Evolutionary conservation across 495 filamentous ascomycete species (phyloP), one percentile per base, ranked within the genome.

Genomic region (Penicillium canariense): DNA sequence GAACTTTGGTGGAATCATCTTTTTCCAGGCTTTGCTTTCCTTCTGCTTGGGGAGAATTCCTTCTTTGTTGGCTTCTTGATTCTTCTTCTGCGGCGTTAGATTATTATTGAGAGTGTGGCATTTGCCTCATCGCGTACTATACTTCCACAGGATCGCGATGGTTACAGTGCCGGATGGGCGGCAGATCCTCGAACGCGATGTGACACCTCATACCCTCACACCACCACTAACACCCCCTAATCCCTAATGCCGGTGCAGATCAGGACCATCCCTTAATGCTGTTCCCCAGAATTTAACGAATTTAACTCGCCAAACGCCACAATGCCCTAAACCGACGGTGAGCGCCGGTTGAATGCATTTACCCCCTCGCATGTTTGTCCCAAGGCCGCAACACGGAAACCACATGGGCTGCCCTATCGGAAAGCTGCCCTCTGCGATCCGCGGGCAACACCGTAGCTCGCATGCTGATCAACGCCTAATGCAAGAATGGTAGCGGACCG

Each of bases 351-450:
- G 36, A 28, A 44, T 46, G 35, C 30, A 30, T 27, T 17, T n/a
- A n/a, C 3, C 36, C 54, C 55, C 61, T 64, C 55, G 52, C 62
- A 54, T 40, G 40, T 49, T 60, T 59, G 50, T 28, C 45, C 18
- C 4, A 28, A 20, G 17, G 12, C n/a, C 17, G 25, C 32, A 23
- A 22, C n/a, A 42, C 2, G 15, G 4, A 22, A 52, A 26, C 39
- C 27, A 54, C 30, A 54, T 51, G 31, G n/a, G n/a, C n/a, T n/a
- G 46, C 18, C 62, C 62, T 65, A 62, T 65, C 56, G 62, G 62
- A 56, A 18, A 27, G 9, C 42, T 45, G 31, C 46, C 51, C 14
- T 2, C 11, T n/a, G 5, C 2, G 35, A 48, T 30, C 53, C 47
- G 50, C 55, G 50, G 48, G 34, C 27, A 14, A 17, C n/a, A 32